Conservation (phyloP, 257 asterid species). For the Oldenlandia corymbosa region DNA sequence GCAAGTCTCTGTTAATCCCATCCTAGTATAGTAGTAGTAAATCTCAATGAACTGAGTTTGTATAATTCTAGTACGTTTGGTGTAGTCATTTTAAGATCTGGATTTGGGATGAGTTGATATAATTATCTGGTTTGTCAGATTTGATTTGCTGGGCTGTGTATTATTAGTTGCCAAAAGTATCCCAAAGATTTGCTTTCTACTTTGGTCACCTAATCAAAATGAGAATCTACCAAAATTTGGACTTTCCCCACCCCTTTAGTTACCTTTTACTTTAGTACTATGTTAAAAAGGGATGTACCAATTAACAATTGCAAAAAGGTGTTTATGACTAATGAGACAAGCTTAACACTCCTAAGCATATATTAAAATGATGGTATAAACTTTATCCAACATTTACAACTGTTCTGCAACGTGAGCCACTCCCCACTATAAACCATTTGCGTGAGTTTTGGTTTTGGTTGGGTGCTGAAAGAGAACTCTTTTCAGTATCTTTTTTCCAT, state of each 20-base stretch:
- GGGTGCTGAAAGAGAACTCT: not conserved
- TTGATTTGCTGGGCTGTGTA: not conserved
- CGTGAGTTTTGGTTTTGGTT: not conserved
- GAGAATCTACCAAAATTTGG: no score
- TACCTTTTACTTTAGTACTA: not conserved
- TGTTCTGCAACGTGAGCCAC: not conserved
- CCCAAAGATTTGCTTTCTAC: not conserved
- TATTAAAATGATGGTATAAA: not conserved
- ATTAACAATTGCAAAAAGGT: not conserved
- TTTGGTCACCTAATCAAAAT: not conserved
- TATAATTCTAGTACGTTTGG: conserved; percentile 5
- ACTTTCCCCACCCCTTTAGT: not conserved
- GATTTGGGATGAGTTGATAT: not conserved
- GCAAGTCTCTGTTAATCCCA: not conserved
- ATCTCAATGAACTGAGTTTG: not conserved
- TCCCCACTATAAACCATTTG: not conserved
- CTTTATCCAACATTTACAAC: conserved; percentile 3
- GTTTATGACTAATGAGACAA: not conserved
- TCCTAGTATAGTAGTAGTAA: conserved; percentile 22
- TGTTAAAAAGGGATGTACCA: conserved; percentile 3
- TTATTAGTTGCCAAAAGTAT: not conserved
- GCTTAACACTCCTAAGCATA: not conserved
- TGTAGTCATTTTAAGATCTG: not conserved
- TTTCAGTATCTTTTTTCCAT: not conserved
- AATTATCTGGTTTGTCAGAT: not conserved